Percentiles rank a stretch among this genome's conserved stretches.
Conservation (phyloP, 495 filamentous ascomycete species). For the Immersiella caudata region DNA sequence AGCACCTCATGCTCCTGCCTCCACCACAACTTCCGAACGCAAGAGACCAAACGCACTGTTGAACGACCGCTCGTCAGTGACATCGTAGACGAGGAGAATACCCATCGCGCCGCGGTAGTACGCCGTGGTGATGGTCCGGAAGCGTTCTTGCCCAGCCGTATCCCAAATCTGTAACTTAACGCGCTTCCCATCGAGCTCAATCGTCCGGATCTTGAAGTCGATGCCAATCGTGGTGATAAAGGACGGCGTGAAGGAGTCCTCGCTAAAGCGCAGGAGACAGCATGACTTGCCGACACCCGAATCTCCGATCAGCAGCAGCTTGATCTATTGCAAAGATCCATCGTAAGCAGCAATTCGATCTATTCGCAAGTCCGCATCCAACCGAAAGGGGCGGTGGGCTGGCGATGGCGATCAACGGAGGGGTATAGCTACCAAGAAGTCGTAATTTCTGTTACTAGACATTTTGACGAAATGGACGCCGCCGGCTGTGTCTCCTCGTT, state of each 20-base stretch:
- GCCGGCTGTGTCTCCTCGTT: constrained; percentile 1
- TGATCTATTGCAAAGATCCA: constrained; percentile 67
- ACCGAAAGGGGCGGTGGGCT: background rate
- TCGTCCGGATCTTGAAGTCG: constrained; percentile 99
- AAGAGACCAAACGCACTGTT: constrained; percentile 72
- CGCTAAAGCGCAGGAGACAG: constrained; percentile 96
- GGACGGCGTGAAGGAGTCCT: constrained; percentile 97
- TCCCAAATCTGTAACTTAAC: constrained; percentile 99
- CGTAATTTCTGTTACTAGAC: constrained; percentile 97
- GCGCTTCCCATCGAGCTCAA: constrained; percentile 96
- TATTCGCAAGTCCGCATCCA: background rate
- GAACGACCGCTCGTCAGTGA: constrained; percentile 95
- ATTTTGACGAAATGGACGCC: constrained; percentile 51
- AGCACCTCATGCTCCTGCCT: background rate
- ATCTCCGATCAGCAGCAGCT: constrained; percentile 96
- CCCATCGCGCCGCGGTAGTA: constrained; percentile 99
- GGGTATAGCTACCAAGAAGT: constrained; percentile 77
- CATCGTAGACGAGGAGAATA: constrained; percentile 96
- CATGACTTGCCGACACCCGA: constrained; percentile 98
- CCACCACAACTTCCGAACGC: background rate
- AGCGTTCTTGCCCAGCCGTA: constrained; percentile 95
- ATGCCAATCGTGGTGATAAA: constrained; percentile 99
- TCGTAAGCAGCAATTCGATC: constrained; percentile 11
- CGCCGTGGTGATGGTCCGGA: constrained; percentile 97
- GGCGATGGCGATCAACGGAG: constrained; percentile 7